Evolutionary conservation across 2,329 filamentous ascomycete species (phyloP).

Genomic region (Aspergillus phoenicis): DNA sequence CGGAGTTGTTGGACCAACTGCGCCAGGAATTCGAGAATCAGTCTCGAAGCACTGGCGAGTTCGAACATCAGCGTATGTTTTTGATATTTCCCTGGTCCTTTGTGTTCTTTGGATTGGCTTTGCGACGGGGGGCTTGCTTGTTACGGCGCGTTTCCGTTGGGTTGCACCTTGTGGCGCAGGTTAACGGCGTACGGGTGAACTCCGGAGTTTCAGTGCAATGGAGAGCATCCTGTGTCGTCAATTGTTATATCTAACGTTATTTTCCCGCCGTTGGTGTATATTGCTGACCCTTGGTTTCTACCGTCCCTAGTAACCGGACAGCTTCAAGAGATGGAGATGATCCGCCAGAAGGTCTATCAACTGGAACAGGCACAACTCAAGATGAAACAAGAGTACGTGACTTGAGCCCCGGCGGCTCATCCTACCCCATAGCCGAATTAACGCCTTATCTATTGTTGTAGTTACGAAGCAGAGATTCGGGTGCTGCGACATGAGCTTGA

Average conservation of each 20-base stretch:
- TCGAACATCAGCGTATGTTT: constrained; percentile 88
- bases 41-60: constrained; percentile 77
- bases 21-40: constrained; percentile 88
- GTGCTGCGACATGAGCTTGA: constrained; percentile 87
- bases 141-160: not conserved
- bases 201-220: not conserved
- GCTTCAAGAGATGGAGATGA: constrained; percentile 91
- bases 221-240: not conserved
- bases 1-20: constrained; percentile 89
- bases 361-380: constrained; percentile 87
- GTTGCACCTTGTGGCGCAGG: not conserved
- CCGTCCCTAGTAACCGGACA: constrained; percentile 73
- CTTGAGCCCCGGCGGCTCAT: constrained; percentile 7
- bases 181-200: not conserved
- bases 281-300: constrained; percentile 20
- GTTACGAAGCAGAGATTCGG: constrained; percentile 90
- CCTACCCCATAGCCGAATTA: constrained; percentile 15
- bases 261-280: not conserved
- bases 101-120: not conserved
- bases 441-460: constrained; percentile 42
- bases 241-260: not conserved
- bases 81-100: constrained; percentile 7
- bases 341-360: constrained; percentile 88
- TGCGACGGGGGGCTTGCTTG: not conserved
- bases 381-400: constrained; percentile 84